Evolutionary conservation across 225 moss, liverwort and hornwort species (phyloP), one percentile per base, ranked within the genome.

Genomic region (Rhytidiadelphus loreus): DNA sequence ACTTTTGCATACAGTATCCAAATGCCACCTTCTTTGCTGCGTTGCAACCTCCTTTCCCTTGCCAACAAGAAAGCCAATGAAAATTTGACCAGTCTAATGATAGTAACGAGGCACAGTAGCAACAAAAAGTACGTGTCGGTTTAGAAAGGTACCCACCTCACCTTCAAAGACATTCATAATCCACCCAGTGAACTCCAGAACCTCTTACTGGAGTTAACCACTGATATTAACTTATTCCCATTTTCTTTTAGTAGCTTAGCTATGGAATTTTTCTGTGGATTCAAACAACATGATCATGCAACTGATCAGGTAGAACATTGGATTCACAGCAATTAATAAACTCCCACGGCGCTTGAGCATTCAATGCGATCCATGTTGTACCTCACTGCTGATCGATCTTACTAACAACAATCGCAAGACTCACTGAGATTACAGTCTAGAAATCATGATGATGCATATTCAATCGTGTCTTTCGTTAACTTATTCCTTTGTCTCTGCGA

Each of bases 21-120:
- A 73, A 73, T 19, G 6, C 11, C 2, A 0, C 2, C 0, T 46
- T 30, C 12, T 46, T 30, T 48, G 19, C 1, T 46, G 19, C 15
- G 1, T 30, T 73, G 1, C 6, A 72, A 46, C 29, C 46, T 72
- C 16, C 2, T 10, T 44, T 72, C 17, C 1, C 6, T 72, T 72
- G 7, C 29, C 17, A 72, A 29, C 7, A 73, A 73, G 0, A 29
- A 29, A 73, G 18, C 10, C 44, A 29, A 46, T 29, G 46, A 73
- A 12, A 46, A 17, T 17, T 73, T 73, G 5, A 30, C 18, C 2
- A 46, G 0, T 19, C 2, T 73, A 73, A 11, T 46, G 29, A 2
- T 11, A 30, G 0, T 28, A 71, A 44, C 3, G 16, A 44, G 17
- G 7, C 35, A 37, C 19, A 20, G 10, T 11, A 37, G 37, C 13